These are phyloP conservation scores for Sedum album DNA, from an alignment of 164 flowering plant species.

Conservation along the genomic window DNA sequence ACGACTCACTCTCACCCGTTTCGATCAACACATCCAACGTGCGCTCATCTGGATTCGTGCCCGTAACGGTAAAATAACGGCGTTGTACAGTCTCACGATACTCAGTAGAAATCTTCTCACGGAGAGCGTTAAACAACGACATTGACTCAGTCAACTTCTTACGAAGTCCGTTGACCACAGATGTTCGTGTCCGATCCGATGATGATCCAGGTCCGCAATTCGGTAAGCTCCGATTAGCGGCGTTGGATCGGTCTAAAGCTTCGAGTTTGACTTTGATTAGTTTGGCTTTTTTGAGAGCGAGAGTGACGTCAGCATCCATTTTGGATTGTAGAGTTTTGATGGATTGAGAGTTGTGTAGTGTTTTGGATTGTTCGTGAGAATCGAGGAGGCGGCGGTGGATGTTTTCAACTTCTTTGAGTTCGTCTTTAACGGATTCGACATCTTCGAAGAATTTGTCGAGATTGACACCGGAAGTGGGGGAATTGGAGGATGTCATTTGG, in stretches of 20 bases:
- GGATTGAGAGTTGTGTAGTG: slow-evolving; percentile 49
- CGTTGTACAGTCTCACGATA: slow-evolving; percentile 69
- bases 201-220: slow-evolving; percentile 83
- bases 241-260: slow-evolving; percentile 64
- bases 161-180: slow-evolving; percentile 53
- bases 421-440: slow-evolving; percentile 58
- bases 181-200: slow-evolving; percentile 65
- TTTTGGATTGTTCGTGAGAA: slow-evolving; percentile 54
- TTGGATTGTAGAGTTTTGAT: slow-evolving; percentile 45
- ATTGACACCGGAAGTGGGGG: slow-evolving; percentile 27
- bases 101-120: slow-evolving; percentile 47
- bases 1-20: slow-evolving; percentile 75
- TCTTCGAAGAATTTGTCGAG: slow-evolving; percentile 67
- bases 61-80: slow-evolving; percentile 69
- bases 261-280: slow-evolving; percentile 53
- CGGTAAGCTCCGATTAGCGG: slow-evolving; percentile 46
- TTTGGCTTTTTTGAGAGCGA: slow-evolving; percentile 58
- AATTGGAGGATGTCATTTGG: slow-evolving; percentile 22
- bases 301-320: slow-evolving; percentile 61
- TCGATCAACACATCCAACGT: slow-evolving; percentile 51
- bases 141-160: slow-evolving; percentile 55
- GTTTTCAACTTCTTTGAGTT: slow-evolving; percentile 46
- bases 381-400: slow-evolving; percentile 34
- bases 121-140: slow-evolving; percentile 46
- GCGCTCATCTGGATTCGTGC: slow-evolving; percentile 55